Percentiles rank a stretch among this genome's conserved stretches.
These are phyloP conservation scores for Centrapalus pauciflorus DNA, from an alignment of 129 eudicot species.

Conservation along the genomic window DNA sequence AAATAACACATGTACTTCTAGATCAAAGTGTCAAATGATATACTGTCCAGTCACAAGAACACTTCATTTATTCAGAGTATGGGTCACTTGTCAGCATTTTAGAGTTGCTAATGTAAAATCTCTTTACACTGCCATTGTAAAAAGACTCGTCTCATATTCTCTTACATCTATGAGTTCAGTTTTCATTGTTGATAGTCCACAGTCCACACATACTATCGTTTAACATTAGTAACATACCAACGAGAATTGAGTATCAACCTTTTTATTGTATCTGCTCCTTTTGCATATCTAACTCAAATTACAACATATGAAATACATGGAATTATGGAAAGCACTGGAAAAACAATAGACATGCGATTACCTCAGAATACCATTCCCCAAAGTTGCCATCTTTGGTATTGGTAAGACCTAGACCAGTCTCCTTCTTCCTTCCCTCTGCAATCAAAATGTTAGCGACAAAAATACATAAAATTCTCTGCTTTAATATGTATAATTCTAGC, in stretches of 20 bases:
- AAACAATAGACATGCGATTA: background rate
- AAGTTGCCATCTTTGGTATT: conserved; percentile 67
- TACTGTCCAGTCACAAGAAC: background rate
- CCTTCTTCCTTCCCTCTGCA: conserved; percentile 19
- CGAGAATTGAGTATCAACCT: background rate
- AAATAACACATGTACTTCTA: background rate
- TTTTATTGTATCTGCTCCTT: background rate
- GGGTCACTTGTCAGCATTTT: background rate
- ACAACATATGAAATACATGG: background rate
- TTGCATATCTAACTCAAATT: background rate
- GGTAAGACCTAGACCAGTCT: conserved; percentile 64
- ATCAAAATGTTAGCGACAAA: background rate
- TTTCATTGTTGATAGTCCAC: too few relatives aligned
- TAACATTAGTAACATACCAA: too few relatives aligned
- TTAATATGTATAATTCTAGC: background rate
- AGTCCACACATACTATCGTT: too few relatives aligned
- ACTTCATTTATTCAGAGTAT: background rate
- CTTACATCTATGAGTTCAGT: background rate
- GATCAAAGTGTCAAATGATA: background rate
- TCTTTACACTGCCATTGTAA: background rate
- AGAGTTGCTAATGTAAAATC: background rate
- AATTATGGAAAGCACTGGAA: background rate
- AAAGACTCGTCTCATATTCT: background rate
- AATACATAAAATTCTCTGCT: background rate
- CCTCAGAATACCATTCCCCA: conserved; percentile 93